phyloP scores from a whole-genome alignment of 2,329 filamentous ascomycete species.

The Zymoseptoria tritici region DNA sequence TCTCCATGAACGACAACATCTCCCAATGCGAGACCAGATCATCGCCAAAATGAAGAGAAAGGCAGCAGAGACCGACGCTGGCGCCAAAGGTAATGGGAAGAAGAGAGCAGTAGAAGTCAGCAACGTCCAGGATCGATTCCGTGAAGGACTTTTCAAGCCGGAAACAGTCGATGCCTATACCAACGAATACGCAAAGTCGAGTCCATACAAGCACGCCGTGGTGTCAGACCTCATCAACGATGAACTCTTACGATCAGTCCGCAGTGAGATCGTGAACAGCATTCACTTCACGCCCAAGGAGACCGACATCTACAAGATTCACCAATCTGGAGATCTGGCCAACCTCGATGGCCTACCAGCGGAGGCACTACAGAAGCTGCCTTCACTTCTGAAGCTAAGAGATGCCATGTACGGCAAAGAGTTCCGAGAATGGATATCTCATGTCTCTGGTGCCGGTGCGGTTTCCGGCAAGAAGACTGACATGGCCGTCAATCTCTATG shows the following conservation, averaged over 20 bases:
- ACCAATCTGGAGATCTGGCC: conserved; percentile 94
- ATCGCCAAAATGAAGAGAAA: conserved; percentile 37
- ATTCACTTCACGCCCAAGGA: conserved; percentile 97
- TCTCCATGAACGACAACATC: not conserved
- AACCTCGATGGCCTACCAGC: conserved; percentile 93
- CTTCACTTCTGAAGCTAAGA: conserved; percentile 82
- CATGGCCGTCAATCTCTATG: conserved; percentile 99
- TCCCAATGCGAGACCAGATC: not conserved
- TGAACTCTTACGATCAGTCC: conserved; percentile 73
- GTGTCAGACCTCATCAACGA: conserved; percentile 76
- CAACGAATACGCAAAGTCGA: conserved; percentile 54
- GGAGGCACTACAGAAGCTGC: conserved; percentile 73
- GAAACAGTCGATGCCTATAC: conserved; percentile 53
- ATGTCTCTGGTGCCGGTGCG: conserved; percentile 77
- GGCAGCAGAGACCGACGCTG: conserved; percentile 26
- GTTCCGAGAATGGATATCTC: conserved; percentile 82
- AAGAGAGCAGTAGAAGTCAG: conserved; percentile 32
- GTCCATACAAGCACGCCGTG: conserved; percentile 85
- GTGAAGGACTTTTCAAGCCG: conserved; percentile 57
- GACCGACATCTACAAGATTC: conserved; percentile 99
- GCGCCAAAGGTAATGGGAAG: conserved; percentile 34
- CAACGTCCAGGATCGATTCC: conserved; percentile 51
- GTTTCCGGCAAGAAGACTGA: conserved; percentile 92
- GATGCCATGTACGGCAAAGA: conserved; percentile 86
- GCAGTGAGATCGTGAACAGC: conserved; percentile 79